These are phyloP conservation scores for Gracilariopsis chorda DNA, from an alignment of 23 red algal genomes.

Conservation along the genomic window DNA sequence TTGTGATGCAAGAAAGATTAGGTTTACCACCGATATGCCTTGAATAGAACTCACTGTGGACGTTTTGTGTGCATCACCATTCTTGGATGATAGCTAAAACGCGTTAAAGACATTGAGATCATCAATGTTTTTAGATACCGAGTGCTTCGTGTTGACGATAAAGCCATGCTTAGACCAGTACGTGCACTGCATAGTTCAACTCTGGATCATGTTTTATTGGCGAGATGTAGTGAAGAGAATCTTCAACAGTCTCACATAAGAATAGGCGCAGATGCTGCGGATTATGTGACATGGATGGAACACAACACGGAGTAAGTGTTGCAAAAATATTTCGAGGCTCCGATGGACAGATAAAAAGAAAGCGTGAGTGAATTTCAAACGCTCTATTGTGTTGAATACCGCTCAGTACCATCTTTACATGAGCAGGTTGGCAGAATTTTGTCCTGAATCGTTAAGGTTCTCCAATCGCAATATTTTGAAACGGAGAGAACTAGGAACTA, in stretches of 20 bases:
- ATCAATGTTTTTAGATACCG: not conserved
- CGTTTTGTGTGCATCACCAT: not conserved
- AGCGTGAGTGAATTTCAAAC: not conserved
- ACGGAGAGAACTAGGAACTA: too few species aligned
- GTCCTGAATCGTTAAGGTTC: too few species aligned
- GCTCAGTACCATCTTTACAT: not conserved
- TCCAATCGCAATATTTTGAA: too few species aligned
- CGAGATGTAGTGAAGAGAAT: not conserved
- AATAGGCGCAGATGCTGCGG: not conserved
- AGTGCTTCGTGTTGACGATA: not conserved
- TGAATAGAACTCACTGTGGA: slow-evolving; percentile 31
- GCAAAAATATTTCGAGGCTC: not conserved
- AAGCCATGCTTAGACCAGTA: not conserved
- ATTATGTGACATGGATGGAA: slow-evolving; percentile 8
- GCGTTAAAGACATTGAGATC: not conserved
- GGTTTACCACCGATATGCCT: slow-evolving; percentile 29
- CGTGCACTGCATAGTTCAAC: not conserved
- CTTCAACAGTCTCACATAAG: slow-evolving; percentile 19
- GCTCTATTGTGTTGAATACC: not conserved
- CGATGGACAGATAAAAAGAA: not conserved
- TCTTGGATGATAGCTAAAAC: slow-evolving; percentile 9
- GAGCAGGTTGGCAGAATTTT: not conserved
- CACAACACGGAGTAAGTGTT: not conserved
- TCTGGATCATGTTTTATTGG: not conserved
- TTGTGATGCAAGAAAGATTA: not conserved